Conservation (phyloP, 2,329 filamentous ascomycete genomes). For the Sclerotinia borealis region DNA sequence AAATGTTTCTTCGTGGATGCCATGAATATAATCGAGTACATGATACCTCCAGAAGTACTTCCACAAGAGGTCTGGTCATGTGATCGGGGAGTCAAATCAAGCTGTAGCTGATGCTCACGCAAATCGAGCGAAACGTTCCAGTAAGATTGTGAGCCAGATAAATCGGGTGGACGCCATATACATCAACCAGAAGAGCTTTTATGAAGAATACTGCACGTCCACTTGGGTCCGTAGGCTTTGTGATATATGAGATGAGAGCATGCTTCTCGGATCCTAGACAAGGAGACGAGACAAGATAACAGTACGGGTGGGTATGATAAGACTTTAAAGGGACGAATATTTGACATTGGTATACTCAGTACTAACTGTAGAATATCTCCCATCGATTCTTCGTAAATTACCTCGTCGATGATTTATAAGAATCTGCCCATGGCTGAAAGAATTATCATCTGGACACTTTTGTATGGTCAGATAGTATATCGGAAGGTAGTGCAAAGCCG, state of each 20-base stretch:
- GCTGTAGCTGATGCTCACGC: not conserved
- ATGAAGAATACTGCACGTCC: not conserved
- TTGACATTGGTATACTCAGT: not conserved
- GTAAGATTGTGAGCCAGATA: too few species aligned
- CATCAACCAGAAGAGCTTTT: not conserved
- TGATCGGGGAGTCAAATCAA: not conserved
- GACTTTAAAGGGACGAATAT: too few species aligned
- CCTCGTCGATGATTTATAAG: not conserved
- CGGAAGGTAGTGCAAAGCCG: not conserved
- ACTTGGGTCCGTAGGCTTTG: not conserved
- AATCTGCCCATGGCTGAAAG: not conserved
- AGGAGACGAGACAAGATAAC: not conserved
- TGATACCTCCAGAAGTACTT: not conserved
- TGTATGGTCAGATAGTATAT: not conserved
- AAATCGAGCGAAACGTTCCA: too few species aligned
- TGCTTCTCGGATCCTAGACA: not conserved
- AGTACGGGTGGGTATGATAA: too few species aligned
- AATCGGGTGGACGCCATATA: too few species aligned
- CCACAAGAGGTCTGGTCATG: not conserved
- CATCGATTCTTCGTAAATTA: not conserved
- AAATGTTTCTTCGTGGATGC: not conserved
- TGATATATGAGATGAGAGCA: not conserved
- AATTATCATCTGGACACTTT: not conserved
- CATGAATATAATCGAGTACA: not conserved
- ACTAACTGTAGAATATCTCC: not conserved